Percentiles rank a stretch among this genome's conserved stretches.
These are phyloP conservation scores for Gentiana straminea DNA, from an alignment of 257 asterid genomes.

Conservation along the genomic window DNA sequence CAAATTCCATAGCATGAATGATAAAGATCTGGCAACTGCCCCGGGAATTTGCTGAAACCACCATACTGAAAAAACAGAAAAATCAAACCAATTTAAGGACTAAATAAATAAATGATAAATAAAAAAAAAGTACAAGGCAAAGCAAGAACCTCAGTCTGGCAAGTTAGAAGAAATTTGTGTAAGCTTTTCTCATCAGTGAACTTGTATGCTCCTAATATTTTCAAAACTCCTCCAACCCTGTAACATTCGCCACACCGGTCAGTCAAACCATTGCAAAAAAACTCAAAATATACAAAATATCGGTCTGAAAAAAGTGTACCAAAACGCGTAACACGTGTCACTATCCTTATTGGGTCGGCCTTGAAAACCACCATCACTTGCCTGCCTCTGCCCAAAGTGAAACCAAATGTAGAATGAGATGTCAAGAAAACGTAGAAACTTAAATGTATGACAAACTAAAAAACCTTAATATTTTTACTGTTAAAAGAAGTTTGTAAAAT, in stretches of 20 bases:
- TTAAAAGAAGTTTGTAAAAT: too few relatives aligned
- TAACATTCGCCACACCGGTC: constrained; percentile 2
- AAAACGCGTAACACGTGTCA: constrained; percentile 94
- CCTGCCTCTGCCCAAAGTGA: constrained; percentile 66
- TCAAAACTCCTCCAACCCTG: constrained; percentile 87
- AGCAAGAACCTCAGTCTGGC: constrained; percentile 68
- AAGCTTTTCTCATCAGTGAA: constrained; percentile 47
- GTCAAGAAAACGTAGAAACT: too few relatives aligned
- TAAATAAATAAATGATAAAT: background rate
- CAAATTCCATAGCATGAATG: constrained; percentile 81
- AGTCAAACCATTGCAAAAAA: constrained; percentile 8
- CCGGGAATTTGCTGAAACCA: constrained; percentile 86
- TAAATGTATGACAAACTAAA: too few relatives aligned
- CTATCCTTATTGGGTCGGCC: constrained; percentile 84
- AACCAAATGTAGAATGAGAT: background rate
- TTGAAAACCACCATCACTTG: constrained; percentile 76
- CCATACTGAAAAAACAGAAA: constrained; percentile 51
- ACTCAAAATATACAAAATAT: constrained; percentile 1
- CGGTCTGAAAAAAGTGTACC: constrained; percentile 30
- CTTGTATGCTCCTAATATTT: constrained; percentile 64
- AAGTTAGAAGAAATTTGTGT: constrained; percentile 57
- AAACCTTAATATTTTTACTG: too few relatives aligned
- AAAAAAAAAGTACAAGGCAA: constrained; percentile 9
- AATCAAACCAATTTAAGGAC: background rate
- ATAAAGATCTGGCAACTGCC: constrained; percentile 72